A percentile compares a stretch with the other conserved stretches of the same genome.
These are phyloP conservation scores for Sugiyamaella chiloensis DNA, from an alignment of 805 yeast genomes.

Conservation along the genomic window DNA sequence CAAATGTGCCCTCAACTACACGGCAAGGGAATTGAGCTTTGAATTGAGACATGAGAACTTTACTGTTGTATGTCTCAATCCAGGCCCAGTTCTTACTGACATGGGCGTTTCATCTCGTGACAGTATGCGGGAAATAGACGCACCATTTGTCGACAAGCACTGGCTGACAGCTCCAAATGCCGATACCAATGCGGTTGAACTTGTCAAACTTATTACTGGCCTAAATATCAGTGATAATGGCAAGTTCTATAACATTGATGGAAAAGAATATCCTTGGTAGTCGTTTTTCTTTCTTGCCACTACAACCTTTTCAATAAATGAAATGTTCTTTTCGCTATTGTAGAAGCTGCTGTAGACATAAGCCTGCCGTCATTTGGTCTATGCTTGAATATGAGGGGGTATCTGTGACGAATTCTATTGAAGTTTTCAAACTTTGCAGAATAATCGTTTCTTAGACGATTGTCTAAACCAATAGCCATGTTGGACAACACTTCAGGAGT, in stretches of 20 bases:
- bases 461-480: slow-evolving; percentile 1
- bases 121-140: slow-evolving; percentile 3
- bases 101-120: slow-evolving; percentile 26
- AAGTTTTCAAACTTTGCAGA: not conserved
- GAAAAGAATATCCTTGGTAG: slow-evolving; percentile 14
- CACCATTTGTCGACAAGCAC: slow-evolving; percentile 5
- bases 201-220: slow-evolving; percentile 22
- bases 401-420: not conserved
- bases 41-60: slow-evolving; percentile 32
- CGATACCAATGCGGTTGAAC: slow-evolving; percentile 26
- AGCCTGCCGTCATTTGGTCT: not conserved
- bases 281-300: not conserved
- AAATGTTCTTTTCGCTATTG: not conserved
- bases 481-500: slow-evolving; percentile 2
- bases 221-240: slow-evolving; percentile 31
- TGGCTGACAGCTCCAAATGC: slow-evolving; percentile 21
- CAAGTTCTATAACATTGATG: slow-evolving; percentile 18
- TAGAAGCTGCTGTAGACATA: not conserved
- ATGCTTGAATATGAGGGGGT: slow-evolving; percentile 1
- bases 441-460: not conserved
- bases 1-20: slow-evolving; percentile 39
- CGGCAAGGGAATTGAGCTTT: slow-evolving; percentile 28
- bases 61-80: slow-evolving; percentile 36
- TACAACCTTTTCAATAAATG: not conserved
- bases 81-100: slow-evolving; percentile 42